Percentiles rank a stretch among this genome's conserved stretches.
These are phyloP conservation scores for Chaetomiaceae sp. DNA, from an alignment of 2,329 filamentous ascomycete species.

Conservation along the genomic window DNA sequence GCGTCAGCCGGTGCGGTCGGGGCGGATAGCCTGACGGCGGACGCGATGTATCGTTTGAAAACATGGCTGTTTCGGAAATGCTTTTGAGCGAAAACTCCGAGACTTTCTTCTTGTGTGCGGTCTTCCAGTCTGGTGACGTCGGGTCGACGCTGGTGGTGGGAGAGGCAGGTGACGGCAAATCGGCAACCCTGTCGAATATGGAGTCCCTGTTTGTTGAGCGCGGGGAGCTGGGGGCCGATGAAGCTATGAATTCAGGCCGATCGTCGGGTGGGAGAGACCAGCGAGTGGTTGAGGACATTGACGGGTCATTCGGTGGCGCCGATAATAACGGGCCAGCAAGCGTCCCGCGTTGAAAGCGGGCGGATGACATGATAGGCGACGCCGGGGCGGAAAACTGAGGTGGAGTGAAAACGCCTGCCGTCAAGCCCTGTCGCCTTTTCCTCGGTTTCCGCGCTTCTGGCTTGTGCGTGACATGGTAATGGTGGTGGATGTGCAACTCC, in stretches of 20 bases:
- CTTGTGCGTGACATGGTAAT: conserved; percentile 72
- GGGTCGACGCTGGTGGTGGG: conserved; percentile 74
- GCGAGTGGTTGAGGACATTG: conserved; percentile 49
- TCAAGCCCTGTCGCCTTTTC: conserved; percentile 67
- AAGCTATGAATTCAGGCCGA: conserved; percentile 61
- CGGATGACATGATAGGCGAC: conserved; percentile 39
- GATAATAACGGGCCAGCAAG: conserved; percentile 45
- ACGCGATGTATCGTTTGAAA: conserved; percentile 24
- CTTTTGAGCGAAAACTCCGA: conserved; percentile 54
- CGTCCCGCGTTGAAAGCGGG: conserved; percentile 38
- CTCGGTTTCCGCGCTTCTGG: conserved; percentile 59
- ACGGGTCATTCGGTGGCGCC: conserved; percentile 19
- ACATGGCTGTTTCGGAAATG: conserved; percentile 31
- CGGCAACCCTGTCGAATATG: conserved; percentile 70
- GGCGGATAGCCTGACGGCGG: background rate
- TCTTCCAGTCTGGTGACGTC: conserved; percentile 54
- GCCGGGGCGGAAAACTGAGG: conserved; percentile 36
- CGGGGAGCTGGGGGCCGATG: conserved; percentile 78
- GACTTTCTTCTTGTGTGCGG: conserved; percentile 49
- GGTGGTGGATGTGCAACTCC: conserved; percentile 89
- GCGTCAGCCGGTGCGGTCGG: conserved; percentile 14
- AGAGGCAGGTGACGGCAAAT: conserved; percentile 72
- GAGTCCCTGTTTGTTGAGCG: conserved; percentile 68
- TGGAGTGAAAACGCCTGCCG: conserved; percentile 58
- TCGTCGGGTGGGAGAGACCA: conserved; percentile 62